Evolutionary conservation across 345 rosid genomes (phyloP).

Genomic region (Boechera retrofracta): DNA sequence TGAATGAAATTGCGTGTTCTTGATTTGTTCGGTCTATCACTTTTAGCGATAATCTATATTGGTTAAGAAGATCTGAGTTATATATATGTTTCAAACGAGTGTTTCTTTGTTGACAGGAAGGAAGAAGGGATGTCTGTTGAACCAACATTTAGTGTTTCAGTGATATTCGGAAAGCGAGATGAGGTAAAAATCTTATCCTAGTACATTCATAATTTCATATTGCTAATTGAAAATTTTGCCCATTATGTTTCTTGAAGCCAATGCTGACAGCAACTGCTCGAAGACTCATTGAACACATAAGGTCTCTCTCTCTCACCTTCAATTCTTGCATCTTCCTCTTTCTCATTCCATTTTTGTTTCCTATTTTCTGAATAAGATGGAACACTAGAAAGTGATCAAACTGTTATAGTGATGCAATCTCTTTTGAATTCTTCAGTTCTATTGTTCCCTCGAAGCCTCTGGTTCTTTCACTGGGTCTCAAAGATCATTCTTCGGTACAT

Average conservation of each 20-base stretch:
- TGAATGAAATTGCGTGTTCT: slow-evolving; percentile 3
- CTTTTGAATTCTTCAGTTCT: slow-evolving; percentile 47
- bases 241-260: slow-evolving; percentile 57
- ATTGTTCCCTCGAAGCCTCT: slow-evolving; percentile 66
- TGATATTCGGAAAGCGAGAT: slow-evolving; percentile 89
- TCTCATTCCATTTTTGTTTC: background rate
- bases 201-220: background rate
- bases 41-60: background rate
- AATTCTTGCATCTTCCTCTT: slow-evolving; percentile 1
- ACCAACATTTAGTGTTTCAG: slow-evolving; percentile 83
- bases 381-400: slow-evolving; percentile 12
- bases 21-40: background rate
- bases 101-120: slow-evolving; percentile 57
- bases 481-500: slow-evolving; percentile 82
- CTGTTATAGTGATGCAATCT: background rate
- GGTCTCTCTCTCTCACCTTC: slow-evolving; percentile 51
- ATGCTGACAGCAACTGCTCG: slow-evolving; percentile 84
- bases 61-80: background rate
- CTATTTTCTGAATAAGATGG: slow-evolving; percentile 8
- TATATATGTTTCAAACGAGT: background rate
- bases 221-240: background rate
- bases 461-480: slow-evolving; percentile 89
- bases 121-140: slow-evolving; percentile 80
- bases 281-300: slow-evolving; percentile 81
- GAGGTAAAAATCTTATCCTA: slow-evolving; percentile 55